These are phyloP conservation scores for Urtica urens DNA, from an alignment of 306 rosid genomes.

Conservation along the genomic window DNA sequence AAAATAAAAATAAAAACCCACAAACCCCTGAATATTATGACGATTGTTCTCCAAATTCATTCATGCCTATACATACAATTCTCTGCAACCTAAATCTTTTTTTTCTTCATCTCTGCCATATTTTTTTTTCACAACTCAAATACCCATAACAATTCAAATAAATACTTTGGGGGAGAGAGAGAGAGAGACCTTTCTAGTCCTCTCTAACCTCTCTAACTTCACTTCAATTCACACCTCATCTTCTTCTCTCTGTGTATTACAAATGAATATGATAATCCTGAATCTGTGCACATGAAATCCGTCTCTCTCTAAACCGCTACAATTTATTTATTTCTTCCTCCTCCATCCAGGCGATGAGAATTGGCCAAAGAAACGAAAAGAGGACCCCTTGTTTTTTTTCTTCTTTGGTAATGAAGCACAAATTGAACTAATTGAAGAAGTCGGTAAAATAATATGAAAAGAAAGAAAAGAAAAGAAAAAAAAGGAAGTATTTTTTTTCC, in stretches of 20 bases:
- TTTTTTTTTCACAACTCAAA: slow-evolving; percentile 72
- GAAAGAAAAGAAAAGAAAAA: too few species aligned
- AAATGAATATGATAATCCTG: slow-evolving; percentile 6
- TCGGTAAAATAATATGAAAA: too few species aligned
- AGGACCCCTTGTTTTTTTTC: slow-evolving; percentile 12
- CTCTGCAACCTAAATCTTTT: slow-evolving; percentile 63
- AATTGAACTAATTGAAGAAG: too few species aligned
- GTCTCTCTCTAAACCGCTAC: background rate
- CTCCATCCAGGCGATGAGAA: slow-evolving; percentile 53
- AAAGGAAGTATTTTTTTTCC: too few species aligned
- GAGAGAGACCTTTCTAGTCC: slow-evolving; percentile 52
- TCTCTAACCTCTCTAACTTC: slow-evolving; percentile 50
- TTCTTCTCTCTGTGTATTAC: slow-evolving; percentile 10
- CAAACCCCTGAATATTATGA: slow-evolving; percentile 49
- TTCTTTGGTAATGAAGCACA: background rate
- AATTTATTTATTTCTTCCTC: slow-evolving; percentile 10
- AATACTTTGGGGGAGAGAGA: too few species aligned
- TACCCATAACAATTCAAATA: slow-evolving; percentile 77
- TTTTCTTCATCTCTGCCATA: slow-evolving; percentile 44
- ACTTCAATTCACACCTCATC: slow-evolving; percentile 31
- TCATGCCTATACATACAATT: slow-evolving; percentile 78
- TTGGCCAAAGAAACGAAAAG: slow-evolving; percentile 36
- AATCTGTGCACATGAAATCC: background rate
- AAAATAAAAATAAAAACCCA: slow-evolving; percentile 36
- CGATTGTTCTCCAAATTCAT: slow-evolving; percentile 52